Percentiles rank a stretch among this genome's conserved stretches.
Conservation (phyloP, 129 eudicot species). For the Oenanthe sinensis region DNA sequence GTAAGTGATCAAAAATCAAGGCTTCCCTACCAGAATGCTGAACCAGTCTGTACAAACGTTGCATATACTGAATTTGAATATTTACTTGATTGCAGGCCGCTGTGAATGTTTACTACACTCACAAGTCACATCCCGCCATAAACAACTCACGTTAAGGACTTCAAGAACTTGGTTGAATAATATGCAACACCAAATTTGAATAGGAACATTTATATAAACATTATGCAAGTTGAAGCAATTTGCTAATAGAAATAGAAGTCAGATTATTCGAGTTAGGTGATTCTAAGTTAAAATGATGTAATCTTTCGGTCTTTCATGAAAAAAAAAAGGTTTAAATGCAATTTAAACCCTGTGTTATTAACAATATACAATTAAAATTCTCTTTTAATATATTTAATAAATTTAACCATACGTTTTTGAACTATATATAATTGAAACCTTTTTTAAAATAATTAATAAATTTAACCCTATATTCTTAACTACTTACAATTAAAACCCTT, state of each 20-base stretch:
- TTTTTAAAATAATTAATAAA: no score
- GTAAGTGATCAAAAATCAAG: constrained; percentile 10
- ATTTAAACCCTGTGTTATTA: no score
- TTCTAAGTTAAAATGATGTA: background rate
- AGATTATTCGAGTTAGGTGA: background rate
- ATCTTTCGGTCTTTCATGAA: background rate
- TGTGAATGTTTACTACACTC: background rate
- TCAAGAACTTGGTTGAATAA: background rate
- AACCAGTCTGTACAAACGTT: background rate
- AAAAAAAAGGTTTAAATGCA: no score
- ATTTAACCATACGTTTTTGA: no score
- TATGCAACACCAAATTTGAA: background rate
- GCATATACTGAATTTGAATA: background rate
- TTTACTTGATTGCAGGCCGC: background rate
- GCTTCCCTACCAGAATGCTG: constrained; percentile 2
- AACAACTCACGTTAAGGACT: background rate
- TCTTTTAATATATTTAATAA: no score
- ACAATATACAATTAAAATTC: no score
- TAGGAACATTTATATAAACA: background rate
- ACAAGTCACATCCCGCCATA: background rate
- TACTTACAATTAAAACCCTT: no score
- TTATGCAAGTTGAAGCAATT: background rate
- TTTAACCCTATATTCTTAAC: no score
- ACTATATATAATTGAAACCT: no score
- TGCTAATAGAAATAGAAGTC: background rate